These are phyloP conservation scores for Pseudogymnoascus verrucosus DNA, from an alignment of 2,329 filamentous ascomycete species.

Conservation along the genomic window DNA sequence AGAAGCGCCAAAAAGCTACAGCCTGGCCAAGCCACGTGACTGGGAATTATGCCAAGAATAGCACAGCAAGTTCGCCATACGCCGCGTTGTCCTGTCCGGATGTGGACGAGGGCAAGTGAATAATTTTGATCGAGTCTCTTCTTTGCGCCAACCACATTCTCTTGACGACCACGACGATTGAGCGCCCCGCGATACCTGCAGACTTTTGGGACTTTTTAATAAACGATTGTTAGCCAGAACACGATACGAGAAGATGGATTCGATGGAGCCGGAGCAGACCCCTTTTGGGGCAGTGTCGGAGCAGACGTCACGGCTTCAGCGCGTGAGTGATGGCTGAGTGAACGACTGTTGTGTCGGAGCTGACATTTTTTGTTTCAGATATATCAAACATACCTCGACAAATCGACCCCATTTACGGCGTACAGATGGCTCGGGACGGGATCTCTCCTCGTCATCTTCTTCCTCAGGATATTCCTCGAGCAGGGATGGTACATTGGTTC, in stretches of 20 bases:
- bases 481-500: slow-evolving; percentile 99
- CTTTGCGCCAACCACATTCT: slow-evolving; percentile 2
- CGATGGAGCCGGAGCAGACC: slow-evolving; percentile 77
- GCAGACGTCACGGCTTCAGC: slow-evolving; percentile 69
- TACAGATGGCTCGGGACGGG: slow-evolving; percentile 90
- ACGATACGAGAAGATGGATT: slow-evolving; percentile 56
- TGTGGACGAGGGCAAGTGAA: slow-evolving; percentile 3
- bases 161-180: neutral
- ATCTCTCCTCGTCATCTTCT: slow-evolving; percentile 69
- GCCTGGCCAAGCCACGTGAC: slow-evolving; percentile 2
- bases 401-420: slow-evolving; percentile 78
- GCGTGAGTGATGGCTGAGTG: slow-evolving; percentile 45
- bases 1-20: neutral
- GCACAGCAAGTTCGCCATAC: neutral
- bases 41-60: slow-evolving; percentile 2
- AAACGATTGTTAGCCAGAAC: neutral
- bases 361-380: slow-evolving; percentile 45
- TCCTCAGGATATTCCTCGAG: slow-evolving; percentile 77
- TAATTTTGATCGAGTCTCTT: slow-evolving; percentile 3
- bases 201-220: neutral
- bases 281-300: slow-evolving; percentile 84
- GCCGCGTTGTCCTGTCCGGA: slow-evolving; percentile 7
- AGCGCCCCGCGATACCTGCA: neutral
- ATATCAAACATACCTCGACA: slow-evolving; percentile 91
- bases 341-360: slow-evolving; percentile 9